phyloP scores from a whole-genome alignment of 768 basidiomycete genomes.

The Rhodotorula taiwanensis region DNA sequence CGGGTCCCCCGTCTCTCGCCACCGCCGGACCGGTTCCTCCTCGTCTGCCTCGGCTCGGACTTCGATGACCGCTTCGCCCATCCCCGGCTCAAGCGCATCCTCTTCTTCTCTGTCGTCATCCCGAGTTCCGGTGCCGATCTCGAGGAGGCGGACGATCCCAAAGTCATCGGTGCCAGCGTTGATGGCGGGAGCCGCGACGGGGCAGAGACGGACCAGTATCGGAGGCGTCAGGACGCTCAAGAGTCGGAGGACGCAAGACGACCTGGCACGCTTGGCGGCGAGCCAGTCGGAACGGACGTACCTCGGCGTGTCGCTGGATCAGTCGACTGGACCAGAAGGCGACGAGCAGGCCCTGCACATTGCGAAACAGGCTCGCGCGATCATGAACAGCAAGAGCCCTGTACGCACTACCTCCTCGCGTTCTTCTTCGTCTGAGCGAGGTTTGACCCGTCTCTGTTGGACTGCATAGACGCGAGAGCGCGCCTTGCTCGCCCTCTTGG shows the following conservation, averaged over 20 bases:
- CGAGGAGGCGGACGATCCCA: constrained; percentile 13
- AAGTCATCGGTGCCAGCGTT: not conserved
- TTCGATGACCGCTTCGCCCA: not conserved
- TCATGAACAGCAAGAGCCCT: constrained; percentile 5
- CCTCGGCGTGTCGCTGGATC: constrained; percentile 25
- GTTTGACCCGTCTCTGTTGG: too few species aligned
- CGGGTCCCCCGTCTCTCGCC: constrained; percentile 17
- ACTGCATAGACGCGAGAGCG: too few species aligned
- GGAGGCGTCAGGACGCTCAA: not conserved
- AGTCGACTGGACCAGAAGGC: constrained; percentile 19
- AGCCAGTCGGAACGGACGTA: constrained; percentile 12
- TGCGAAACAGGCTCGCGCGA: not conserved
- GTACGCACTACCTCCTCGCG: not conserved
- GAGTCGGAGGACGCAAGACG: constrained; percentile 9
- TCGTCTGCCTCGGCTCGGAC: not conserved
- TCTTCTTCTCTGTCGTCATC: not conserved
- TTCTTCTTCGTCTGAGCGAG: not conserved
- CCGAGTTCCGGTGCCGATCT: not conserved
- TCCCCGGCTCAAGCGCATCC: not conserved
- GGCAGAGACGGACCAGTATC: too few species aligned
- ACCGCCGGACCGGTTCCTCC: constrained; percentile 2
- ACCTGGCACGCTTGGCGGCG: constrained; percentile 10
- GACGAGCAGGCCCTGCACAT: constrained; percentile 1
- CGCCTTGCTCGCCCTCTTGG: constrained; percentile 7
- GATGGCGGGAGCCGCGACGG: too few species aligned